A percentile compares a stretch with the other conserved stretches of the same genome.
phyloP scores from a whole-genome alignment of 1,284 basidiomycete genomes.

The Cryptococcus sp. region DNA sequence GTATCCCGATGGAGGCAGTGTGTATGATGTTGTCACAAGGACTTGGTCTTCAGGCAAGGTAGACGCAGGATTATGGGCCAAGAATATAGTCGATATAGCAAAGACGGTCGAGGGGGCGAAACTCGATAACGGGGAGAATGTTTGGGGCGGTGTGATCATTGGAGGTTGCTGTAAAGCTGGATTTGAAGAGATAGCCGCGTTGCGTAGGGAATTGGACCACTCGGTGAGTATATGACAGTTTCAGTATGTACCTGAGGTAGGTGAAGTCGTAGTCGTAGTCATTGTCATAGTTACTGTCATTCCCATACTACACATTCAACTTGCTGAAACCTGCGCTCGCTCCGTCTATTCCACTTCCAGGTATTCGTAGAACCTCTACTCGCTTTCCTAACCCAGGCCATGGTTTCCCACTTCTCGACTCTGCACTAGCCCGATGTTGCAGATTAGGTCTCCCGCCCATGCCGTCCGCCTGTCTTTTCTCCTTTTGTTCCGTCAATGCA shows the following conservation, averaged over 20 bases:
- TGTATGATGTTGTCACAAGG: conserved; percentile 54
- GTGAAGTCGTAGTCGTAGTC: neutral
- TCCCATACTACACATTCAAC: neutral
- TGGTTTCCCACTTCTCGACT: conserved; percentile 58
- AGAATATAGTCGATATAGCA: conserved; percentile 43
- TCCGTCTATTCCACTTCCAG: conserved; percentile 1
- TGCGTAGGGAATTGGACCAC: conserved; percentile 1
- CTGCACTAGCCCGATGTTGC: conserved; percentile 49
- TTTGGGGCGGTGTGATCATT: conserved; percentile 58
- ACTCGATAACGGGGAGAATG: conserved; percentile 10
- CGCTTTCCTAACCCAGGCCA: conserved; percentile 67
- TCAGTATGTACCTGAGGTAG: neutral
- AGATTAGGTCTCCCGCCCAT: neutral
- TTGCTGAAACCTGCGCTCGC: neutral
- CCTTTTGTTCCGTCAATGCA: neutral
- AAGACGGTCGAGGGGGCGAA: conserved; percentile 13
- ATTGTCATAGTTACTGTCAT: neutral
- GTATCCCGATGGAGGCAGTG: conserved; percentile 67
- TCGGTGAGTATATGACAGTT: neutral
- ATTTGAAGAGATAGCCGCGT: conserved; percentile 54
- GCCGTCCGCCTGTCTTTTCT: neutral
- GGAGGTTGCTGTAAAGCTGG: conserved; percentile 70
- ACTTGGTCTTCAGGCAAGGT: conserved; percentile 49
- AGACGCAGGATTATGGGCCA: conserved; percentile 50
- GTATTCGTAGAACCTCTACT: conserved; percentile 32